These are phyloP conservation scores for Leishmania arabica DNA, from an alignment of 208 protist genomes.

Conservation along the genomic window DNA sequence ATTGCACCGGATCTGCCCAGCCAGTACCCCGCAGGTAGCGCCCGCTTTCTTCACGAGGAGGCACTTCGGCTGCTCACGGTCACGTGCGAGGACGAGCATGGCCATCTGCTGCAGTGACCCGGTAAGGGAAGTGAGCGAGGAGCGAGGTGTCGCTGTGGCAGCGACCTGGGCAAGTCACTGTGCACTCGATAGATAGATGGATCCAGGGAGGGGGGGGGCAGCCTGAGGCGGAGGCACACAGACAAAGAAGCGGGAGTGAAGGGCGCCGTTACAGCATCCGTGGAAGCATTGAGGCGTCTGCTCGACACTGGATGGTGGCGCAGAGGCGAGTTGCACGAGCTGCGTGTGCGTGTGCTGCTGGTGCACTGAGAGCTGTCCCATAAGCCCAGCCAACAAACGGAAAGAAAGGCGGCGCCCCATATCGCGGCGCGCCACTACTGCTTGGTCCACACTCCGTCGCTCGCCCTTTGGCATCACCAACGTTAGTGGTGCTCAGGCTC, in stretches of 20 bases:
- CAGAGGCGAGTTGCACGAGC: neutral
- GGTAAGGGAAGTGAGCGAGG: neutral
- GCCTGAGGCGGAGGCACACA: neutral
- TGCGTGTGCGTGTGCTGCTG: neutral
- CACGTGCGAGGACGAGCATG: neutral
- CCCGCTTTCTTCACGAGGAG: slow-evolving; percentile 5
- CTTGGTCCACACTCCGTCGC: neutral
- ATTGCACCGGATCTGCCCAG: neutral
- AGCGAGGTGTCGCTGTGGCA: neutral
- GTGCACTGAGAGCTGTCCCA: neutral
- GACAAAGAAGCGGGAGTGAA: neutral
- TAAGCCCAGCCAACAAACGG: neutral
- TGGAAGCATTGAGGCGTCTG: neutral
- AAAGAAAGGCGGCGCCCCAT: neutral
- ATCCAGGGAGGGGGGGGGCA: no score
- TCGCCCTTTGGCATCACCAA: neutral
- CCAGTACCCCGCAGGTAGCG: neutral
- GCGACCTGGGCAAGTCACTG: neutral
- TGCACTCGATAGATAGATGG: neutral
- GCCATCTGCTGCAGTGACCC: neutral
- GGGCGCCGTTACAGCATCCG: neutral
- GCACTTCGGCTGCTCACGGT: slow-evolving; percentile 4
- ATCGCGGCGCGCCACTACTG: neutral
- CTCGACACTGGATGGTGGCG: neutral
- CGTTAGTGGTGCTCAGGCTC: neutral